Evolutionary conservation across 2,329 filamentous ascomycete genomes (phyloP), one percentile per base, ranked within the genome.

Genomic region (Bimuria novae-zelandiae): DNA sequence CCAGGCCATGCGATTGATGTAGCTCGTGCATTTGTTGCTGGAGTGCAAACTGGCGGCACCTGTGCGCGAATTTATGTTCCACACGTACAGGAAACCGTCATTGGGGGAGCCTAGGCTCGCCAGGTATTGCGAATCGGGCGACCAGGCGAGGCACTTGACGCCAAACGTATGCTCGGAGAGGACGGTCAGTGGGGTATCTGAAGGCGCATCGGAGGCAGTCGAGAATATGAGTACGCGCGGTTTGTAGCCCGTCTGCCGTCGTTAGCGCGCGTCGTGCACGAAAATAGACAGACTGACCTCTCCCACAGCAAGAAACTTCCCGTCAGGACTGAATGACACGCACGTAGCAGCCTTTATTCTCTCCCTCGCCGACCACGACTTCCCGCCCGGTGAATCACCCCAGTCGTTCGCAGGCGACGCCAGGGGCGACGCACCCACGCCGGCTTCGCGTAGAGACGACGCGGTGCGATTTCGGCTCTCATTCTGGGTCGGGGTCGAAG

Each of bases 291-390:
- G 42, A 67, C 78, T 64, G 71, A 84, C 84, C 78, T 99, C 94
- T 65, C 94, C 94, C 3, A 97, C 89, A 7, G 93, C 94, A 47
- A 99, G 80, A 69, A 89, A 95, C 63, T 85, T 89, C 27, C 90
- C 92, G 75, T 97, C 92, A 1, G 87, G 85, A 69, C 92, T 97
- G 60, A 99, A 82, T 19, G 91, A 88, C 22, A 99, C 83, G 67
- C 92, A 96, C 4, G 92, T 96, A 2, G 92, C 91, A 16, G 94
- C 90, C 76, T 97, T 97, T 70, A 97, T 92, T 61, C 92, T 86
- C 73, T 97, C 94, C 60, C 90, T 86, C 50, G 90, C 94, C 1
- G 90, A 92, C 88, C 90, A 93, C 11, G 88, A 90, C 71, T 87
- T 90, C 46, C 83, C 86, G 35, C 69, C 76, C 6, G 77, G 77